Base-by-base conservation (phyloP, 306 rosid species). In the Trichosanthes truncata region DNA sequence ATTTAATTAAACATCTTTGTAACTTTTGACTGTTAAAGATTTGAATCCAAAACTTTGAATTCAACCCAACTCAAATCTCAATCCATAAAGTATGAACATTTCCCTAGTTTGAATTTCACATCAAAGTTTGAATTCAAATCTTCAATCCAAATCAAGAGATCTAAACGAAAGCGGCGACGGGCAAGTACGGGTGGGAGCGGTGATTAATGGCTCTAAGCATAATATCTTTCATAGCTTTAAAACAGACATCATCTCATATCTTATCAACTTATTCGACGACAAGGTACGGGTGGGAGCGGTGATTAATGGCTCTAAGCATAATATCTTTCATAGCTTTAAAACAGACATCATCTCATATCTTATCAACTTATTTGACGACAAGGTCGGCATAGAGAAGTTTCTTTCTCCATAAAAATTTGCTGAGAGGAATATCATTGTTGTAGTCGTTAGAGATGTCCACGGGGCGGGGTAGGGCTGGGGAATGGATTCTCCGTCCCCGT, bases 151-250 rank as follows among this genome's bases (percentile, higher is more conserved):
- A n/a, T n/a, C n/a, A 38, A 38, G 41, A 38, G 41, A 38, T 38
- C 41, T 4, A 6, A 53, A 53, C 6, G 59, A 53, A 53, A 20
- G 21, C 59, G 25, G 59, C 20, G 7, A 12, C 0, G 35, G 53
- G n/a, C 17, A 33, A 15, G 3, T 20, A 14, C n/a, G 1, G 6
- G 18, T 2, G 40, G 6, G 3, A 40, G 13, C 15, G 0, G 13
- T 1, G 13, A 26, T 8, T 17, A 26, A 7, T 0, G 5, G 85
- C 89, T 23, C 41, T 46, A 1, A 59, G 56, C 91, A 86, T 84
- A 49, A 94, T 87, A 76, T 94, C 97, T 0, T n/a, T 20, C 1
- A 89, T 51, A 0, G 91, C 93, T 36, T 85, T 80, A 0, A 76
- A 13, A 5, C 97, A 92, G 0, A 89, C 87, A 0, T 85, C 84